These are phyloP conservation scores for Phaffomyces antillensis DNA, from an alignment of 805 yeast genomes.

Conservation along the genomic window DNA sequence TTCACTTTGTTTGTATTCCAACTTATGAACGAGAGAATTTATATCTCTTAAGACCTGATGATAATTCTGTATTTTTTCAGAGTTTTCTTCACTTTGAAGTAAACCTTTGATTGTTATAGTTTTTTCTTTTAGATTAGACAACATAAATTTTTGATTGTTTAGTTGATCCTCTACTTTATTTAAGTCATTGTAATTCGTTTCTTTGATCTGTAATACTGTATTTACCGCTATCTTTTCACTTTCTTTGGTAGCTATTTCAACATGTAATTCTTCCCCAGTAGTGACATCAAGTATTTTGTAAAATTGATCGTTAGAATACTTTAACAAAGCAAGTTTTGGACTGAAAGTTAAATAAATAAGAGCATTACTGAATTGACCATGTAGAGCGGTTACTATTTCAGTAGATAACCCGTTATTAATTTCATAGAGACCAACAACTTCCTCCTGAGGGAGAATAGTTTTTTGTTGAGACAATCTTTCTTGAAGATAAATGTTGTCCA, in stretches of 20 bases:
- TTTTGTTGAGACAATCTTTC: conserved; percentile 8
- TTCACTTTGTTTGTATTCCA: conserved; percentile 15
- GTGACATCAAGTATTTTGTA: conserved; percentile 2
- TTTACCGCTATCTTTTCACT: conserved; percentile 11
- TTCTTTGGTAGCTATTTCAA: conserved; percentile 8
- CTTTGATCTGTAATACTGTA: conserved; percentile 7
- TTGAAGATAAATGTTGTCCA: conserved; percentile 4
- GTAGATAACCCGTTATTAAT: background rate
- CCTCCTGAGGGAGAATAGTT: conserved; percentile 8
- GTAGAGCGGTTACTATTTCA: background rate
- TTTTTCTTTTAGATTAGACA: conserved; percentile 5
- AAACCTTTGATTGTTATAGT: background rate
- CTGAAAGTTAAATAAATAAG: conserved; percentile 1
- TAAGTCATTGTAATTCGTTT: conserved; percentile 4
- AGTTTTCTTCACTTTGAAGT: background rate
- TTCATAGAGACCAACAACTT: conserved; percentile 9
- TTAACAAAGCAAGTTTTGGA: conserved; percentile 4
- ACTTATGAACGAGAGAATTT: conserved; percentile 16
- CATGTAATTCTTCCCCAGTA: conserved; percentile 3
- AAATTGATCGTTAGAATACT: conserved; percentile 7
- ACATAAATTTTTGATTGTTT: conserved; percentile 4
- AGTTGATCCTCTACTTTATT: conserved; percentile 8
- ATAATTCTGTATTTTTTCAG: background rate
- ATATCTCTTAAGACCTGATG: conserved; percentile 11
- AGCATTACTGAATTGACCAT: background rate